phyloP scores from a whole-genome alignment of 305 asterid species.

The Stenogyne calaminthoides region DNA sequence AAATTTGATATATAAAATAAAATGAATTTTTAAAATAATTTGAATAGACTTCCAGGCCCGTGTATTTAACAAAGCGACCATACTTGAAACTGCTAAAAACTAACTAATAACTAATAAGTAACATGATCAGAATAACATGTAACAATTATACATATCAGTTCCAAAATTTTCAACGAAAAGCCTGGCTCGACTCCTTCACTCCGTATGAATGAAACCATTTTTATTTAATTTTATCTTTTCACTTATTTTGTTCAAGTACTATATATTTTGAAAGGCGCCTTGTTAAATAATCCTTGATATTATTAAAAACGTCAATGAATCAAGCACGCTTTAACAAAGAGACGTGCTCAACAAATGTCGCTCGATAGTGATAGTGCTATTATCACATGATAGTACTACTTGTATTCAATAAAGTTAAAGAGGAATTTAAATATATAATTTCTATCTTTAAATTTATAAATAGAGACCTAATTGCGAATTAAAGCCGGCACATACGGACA shows the following conservation, averaged over 20 bases:
- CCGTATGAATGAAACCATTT: too few species aligned
- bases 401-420: conserved; percentile 30
- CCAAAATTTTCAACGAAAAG: too few species aligned
- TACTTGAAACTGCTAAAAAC: too few species aligned
- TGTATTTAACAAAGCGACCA: too few species aligned
- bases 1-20: too few species aligned
- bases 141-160: too few species aligned
- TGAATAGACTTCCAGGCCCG: too few species aligned
- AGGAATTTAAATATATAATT: conserved; percentile 19
- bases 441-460: conserved; percentile 21
- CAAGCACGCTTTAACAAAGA: conserved; percentile 22
- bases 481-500: conserved; percentile 62
- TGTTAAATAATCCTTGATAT: background rate
- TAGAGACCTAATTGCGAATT: conserved; percentile 33
- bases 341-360: conserved; percentile 29
- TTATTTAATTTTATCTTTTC: background rate
- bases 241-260: background rate
- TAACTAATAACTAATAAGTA: too few species aligned
- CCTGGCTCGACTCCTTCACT: too few species aligned
- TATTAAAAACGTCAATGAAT: conserved; percentile 17
- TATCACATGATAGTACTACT: conserved; percentile 26
- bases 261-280: background rate
- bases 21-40: too few species aligned
- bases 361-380: conserved; percentile 31
- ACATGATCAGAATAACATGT: too few species aligned